Evolutionary conservation across 1,284 basidiomycete species (phyloP).

Genomic region (Fomes fomentarius): DNA sequence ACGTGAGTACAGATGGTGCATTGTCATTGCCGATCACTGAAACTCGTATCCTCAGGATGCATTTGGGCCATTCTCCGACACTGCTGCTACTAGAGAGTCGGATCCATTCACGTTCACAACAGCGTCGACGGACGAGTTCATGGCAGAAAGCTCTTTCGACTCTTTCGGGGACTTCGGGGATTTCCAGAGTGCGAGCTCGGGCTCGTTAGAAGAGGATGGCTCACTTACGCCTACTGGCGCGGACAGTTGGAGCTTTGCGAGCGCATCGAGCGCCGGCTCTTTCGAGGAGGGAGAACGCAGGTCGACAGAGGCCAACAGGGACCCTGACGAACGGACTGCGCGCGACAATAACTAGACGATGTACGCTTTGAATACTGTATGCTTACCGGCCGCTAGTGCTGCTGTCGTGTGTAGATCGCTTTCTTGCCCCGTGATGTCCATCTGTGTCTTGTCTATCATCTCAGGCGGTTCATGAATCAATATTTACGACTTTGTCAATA

Average conservation of each 20-base stretch:
- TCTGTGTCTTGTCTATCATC: neutral
- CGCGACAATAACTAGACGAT: slow-evolving; percentile 21
- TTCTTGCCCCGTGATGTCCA: neutral
- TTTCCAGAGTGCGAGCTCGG: slow-evolving; percentile 58
- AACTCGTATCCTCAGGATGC: slow-evolving; percentile 33
- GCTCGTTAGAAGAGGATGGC: slow-evolving; percentile 44
- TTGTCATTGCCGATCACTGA: neutral
- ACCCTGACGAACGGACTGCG: slow-evolving; percentile 35
- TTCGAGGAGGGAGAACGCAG: slow-evolving; percentile 28
- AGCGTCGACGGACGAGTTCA: slow-evolving; percentile 53
- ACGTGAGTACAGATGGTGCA: slow-evolving; percentile 23
- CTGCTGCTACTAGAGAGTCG: slow-evolving; percentile 47
- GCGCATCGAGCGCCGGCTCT: slow-evolving; percentile 42
- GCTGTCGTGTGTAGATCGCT: slow-evolving; percentile 12
- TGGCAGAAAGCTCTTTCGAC: slow-evolving; percentile 61
- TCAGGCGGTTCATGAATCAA: neutral
- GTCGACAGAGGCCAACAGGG: slow-evolving; percentile 16
- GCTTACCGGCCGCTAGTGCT: neutral
- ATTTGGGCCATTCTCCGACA: slow-evolving; percentile 75
- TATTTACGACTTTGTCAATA: slow-evolving; percentile 8
- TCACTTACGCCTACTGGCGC: slow-evolving; percentile 60
- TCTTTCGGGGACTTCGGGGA: slow-evolving; percentile 79
- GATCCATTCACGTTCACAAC: slow-evolving; percentile 67
- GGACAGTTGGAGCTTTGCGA: slow-evolving; percentile 69
- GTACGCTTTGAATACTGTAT: slow-evolving; percentile 16